phyloP scores from a whole-genome alignment of 768 basidiomycete species.

The Auriscalpium microsporum region DNA sequence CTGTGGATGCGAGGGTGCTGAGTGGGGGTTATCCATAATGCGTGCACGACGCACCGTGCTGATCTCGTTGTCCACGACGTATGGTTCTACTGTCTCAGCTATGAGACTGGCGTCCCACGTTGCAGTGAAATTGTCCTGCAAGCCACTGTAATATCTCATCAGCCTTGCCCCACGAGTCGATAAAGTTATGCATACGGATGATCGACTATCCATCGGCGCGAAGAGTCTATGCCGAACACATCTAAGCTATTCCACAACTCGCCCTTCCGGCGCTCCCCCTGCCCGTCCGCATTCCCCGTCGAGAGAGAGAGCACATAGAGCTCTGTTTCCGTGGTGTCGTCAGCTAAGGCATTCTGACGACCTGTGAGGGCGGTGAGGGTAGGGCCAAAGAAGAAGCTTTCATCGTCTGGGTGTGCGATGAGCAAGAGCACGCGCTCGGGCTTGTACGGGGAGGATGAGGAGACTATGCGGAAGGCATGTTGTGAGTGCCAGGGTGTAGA shows the following conservation, averaged over 20 bases:
- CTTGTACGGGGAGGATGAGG: not conserved
- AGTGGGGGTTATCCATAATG: slow-evolving; percentile 9
- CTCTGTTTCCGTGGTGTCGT: not conserved
- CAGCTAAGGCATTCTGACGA: not conserved
- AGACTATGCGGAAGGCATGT: not conserved
- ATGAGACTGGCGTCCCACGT: slow-evolving; percentile 58
- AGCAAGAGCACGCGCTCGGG: slow-evolving; percentile 45
- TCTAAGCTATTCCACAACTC: slow-evolving; percentile 63
- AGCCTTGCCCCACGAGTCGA: slow-evolving; percentile 5
- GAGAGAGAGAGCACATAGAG: slow-evolving; percentile 69
- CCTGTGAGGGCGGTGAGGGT: slow-evolving; percentile 51
- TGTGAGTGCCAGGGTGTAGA: not conserved
- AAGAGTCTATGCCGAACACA: slow-evolving; percentile 50
- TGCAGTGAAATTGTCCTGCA: slow-evolving; percentile 68
- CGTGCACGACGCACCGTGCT: slow-evolving; percentile 37
- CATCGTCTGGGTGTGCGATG: slow-evolving; percentile 93
- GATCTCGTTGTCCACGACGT: slow-evolving; percentile 50
- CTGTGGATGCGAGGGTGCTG: slow-evolving; percentile 30
- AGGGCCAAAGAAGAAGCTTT: slow-evolving; percentile 90
- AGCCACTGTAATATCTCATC: slow-evolving; percentile 33
- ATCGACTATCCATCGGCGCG: slow-evolving; percentile 54
- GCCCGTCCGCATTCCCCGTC: slow-evolving; percentile 68
- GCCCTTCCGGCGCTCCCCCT: slow-evolving; percentile 47
- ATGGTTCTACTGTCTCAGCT: slow-evolving; percentile 48
- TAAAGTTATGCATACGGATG: slow-evolving; percentile 41